phyloP scores from a whole-genome alignment of 805 yeast species.

The Priceomyces castillae region DNA sequence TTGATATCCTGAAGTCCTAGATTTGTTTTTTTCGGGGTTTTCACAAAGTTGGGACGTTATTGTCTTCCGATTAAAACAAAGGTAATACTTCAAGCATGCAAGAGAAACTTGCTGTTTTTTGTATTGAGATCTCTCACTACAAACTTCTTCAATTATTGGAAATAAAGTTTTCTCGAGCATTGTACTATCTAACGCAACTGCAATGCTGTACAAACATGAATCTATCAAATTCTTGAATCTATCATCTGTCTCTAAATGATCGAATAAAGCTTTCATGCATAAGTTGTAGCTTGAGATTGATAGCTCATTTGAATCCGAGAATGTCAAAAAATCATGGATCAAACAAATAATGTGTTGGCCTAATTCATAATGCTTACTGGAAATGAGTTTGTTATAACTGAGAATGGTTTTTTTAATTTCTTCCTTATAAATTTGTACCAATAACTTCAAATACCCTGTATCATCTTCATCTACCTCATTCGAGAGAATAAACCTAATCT shows the following conservation, averaged over 20 bases:
- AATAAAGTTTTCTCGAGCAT: conserved; percentile 9
- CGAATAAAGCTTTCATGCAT: conserved; percentile 4
- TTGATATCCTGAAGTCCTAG: conserved; percentile 9
- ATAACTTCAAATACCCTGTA: background rate
- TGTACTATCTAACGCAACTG: conserved; percentile 9
- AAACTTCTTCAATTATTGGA: conserved; percentile 5
- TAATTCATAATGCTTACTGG: background rate
- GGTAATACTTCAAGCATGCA: conserved; percentile 12
- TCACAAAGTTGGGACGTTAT: conserved; percentile 9
- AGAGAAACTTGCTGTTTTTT: conserved; percentile 5
- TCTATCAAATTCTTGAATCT: conserved; percentile 5
- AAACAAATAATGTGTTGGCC: background rate
- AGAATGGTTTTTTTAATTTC: conserved; percentile 1
- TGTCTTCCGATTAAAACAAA: conserved; percentile 12
- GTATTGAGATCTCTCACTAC: background rate
- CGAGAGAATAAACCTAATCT: conserved; percentile 13
- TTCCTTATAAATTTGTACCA: conserved; percentile 1
- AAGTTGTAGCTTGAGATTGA: conserved; percentile 2
- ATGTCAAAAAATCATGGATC: conserved; percentile 10
- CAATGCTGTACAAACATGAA: conserved; percentile 7
- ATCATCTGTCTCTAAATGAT: conserved; percentile 3
- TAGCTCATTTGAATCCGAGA: conserved; percentile 8
- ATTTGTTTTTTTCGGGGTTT: conserved; percentile 11
- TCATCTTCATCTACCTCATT: conserved; percentile 14
- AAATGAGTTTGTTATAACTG: background rate